phyloP scores from a whole-genome alignment of 768 basidiomycete genomes.

The Tremella yokohamensis region DNA sequence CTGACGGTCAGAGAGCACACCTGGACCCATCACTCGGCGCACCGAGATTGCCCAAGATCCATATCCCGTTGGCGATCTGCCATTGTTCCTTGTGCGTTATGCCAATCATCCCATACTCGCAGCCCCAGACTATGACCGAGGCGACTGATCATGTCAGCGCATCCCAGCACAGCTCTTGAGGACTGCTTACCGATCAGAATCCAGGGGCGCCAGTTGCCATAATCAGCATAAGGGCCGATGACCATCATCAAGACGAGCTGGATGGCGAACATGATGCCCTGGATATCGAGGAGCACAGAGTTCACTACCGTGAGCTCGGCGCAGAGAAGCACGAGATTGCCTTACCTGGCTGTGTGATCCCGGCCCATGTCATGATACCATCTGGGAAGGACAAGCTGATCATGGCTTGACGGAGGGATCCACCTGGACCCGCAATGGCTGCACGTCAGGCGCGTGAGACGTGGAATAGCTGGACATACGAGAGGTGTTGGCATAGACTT shows the following conservation, averaged over 20 bases:
- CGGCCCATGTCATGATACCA: slow-evolving; percentile 12
- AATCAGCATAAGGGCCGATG: slow-evolving; percentile 20
- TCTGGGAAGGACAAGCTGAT: slow-evolving; percentile 10
- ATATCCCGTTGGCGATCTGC: slow-evolving; percentile 14
- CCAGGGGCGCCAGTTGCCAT: slow-evolving; percentile 22
- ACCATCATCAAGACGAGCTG: slow-evolving; percentile 14
- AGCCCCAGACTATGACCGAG: slow-evolving; percentile 1
- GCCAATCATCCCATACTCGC: slow-evolving; percentile 13
- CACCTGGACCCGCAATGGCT: slow-evolving; percentile 13
- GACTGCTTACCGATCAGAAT: slow-evolving; percentile 12
- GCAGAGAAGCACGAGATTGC: background rate
- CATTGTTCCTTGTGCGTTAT: slow-evolving; percentile 13
- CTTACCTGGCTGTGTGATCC: slow-evolving; percentile 8
- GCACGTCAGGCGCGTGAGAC: background rate
- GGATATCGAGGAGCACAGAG: slow-evolving; percentile 18
- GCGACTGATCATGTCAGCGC: background rate
- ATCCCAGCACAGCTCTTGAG: background rate
- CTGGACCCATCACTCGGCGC: background rate
- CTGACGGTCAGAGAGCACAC: background rate
- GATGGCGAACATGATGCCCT: slow-evolving; percentile 18
- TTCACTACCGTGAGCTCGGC: slow-evolving; percentile 5
- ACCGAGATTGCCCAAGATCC: slow-evolving; percentile 15
- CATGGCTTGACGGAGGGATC: slow-evolving; percentile 10
- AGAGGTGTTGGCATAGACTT: slow-evolving; percentile 9
- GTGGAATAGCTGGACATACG: slow-evolving; percentile 8